Base-by-base conservation (phyloP, 192 early-diverging fungal species). In the Entomortierella parvispora region DNA sequence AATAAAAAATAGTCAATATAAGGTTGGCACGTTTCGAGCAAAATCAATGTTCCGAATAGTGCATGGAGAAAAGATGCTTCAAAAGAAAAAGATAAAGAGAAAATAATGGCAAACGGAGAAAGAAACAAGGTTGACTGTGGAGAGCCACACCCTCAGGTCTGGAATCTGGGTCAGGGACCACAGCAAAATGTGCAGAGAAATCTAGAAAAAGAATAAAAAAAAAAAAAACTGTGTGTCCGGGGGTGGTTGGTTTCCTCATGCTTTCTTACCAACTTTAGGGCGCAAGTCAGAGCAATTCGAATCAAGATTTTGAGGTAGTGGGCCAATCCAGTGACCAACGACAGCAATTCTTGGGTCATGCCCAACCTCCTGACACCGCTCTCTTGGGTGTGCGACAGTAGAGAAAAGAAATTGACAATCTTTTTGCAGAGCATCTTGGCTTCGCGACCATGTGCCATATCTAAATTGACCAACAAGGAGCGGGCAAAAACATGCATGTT, bases 351-450 rank as follows among this genome's bases (percentile, higher is more conserved):
- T 60, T 95, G 87, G 1, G 94, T 95, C 44, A 93, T 89, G 5
- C 88, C 87, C 8, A 87, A 44, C 50, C 81, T 77, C 50, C 82
- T 78, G 14, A 80, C 76, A 18, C 84, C 84, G 58, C 76, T 78
- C 42, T 90, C 81, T 54, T 91, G 88, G 2, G 91, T 90, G 63
- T 92, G 87, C 8, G 91, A 92, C 43, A 99, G 82, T 23, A 97
- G 68, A 6, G 96, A 93, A 81, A 99, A 98, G 78, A 98, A 98
- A 63, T 91, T 92, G 57, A 97, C 92, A 56, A 97, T 95, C 72
- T 93, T 93, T 68, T 96, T 97, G 71, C 94, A 95, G 45, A 99
- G 85, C 84, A 97, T 90, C 83, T 96, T 98, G 29, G 97, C 96
- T 80, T 98, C 96, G 22, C 93, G 84, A 29, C 88, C 92, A 62